Evolutionary conservation across 345 rosid species (phyloP).

Genomic region (Odontarrhena argentea): DNA sequence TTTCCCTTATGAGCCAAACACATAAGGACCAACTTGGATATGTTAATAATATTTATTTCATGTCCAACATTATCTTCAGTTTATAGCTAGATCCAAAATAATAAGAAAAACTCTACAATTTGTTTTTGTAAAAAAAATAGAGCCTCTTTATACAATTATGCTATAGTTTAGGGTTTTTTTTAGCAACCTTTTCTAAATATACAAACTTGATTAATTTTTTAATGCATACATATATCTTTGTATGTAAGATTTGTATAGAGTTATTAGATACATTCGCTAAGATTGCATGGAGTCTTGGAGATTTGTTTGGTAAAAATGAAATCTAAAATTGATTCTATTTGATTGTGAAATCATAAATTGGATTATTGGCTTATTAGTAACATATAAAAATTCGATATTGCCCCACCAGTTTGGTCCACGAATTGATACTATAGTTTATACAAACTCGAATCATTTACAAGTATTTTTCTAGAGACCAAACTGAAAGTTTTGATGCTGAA

Average conservation of each 20-base stretch:
- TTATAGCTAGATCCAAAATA: not conserved
- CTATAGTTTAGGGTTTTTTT: too few relatives aligned
- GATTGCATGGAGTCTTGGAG: not conserved
- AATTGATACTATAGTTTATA: constrained; percentile 16
- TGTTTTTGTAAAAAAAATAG: too few relatives aligned
- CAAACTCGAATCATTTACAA: constrained; percentile 3
- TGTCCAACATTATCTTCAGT: constrained; percentile 9
- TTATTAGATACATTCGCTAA: constrained; percentile 8
- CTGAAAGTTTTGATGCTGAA: constrained; percentile 19
- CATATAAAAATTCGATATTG: constrained; percentile 9
- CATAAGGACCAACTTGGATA: constrained; percentile 38
- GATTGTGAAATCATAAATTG: constrained; percentile 21
- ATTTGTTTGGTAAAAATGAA: not conserved
- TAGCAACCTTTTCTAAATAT: not conserved
- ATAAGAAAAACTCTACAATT: too few relatives aligned
- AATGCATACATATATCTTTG: not conserved
- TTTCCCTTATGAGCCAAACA: constrained; percentile 23
- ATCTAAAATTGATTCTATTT: constrained; percentile 21
- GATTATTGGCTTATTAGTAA: constrained; percentile 9
- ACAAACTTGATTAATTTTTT: not conserved
- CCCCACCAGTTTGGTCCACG: constrained; percentile 29
- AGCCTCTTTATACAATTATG: too few relatives aligned
- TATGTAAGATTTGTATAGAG: not conserved
- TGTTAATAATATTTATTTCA: constrained; percentile 7
- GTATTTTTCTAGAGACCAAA: constrained; percentile 14